Evolutionary conservation across 768 basidiomycete genomes (phyloP), one percentile per base, ranked within the genome.

Genomic region (Boletus barrowsii): DNA sequence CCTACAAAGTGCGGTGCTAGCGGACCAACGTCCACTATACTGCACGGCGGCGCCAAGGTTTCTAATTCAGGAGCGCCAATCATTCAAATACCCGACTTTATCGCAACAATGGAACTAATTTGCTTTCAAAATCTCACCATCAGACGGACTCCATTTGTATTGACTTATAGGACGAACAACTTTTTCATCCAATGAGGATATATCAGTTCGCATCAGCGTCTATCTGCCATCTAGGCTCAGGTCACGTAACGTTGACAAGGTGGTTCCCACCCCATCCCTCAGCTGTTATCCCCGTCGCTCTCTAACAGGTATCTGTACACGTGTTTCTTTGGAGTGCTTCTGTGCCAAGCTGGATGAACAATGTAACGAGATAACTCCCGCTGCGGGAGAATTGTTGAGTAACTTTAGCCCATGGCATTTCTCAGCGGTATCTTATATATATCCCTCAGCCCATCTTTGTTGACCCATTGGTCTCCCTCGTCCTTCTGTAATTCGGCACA

Each of bases 221-320:
- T 42, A 52, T 67, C 54, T 58, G 51, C n/a, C 61, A 53, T 53
- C 42, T 36, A 17, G n/a, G 14, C 22, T 32, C 36, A 29, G 29
- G 22, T 54, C 63, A 60, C 65, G 65, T 65, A 65, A 67, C 49
- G 26, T 41, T 48, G 42, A 43, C 43, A 39, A 39, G 37, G 17
- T 14, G 2, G 37, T 39, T 39, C 37, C 37, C 37, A 39, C 15
- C 17, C 37, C n/a, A 5, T 18, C 13, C 13, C 33, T 35, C 33
- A 14, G 33, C 14, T 14, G 11, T 33, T 33, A 33, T 33, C 13
- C 33, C 33, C 33, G 33, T 33, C 33, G 33, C 14, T 33, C 33
- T 14, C 33, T 36, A 50, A 62, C 52, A 54, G 55, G 63, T 57
- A 66, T 66, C 43, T 42, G 30, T 20, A 51, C 63, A 65, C 55